Base-by-base conservation (phyloP, 1,139 yeast species). In the Zygosaccharomyces pseudobailii region DNA sequence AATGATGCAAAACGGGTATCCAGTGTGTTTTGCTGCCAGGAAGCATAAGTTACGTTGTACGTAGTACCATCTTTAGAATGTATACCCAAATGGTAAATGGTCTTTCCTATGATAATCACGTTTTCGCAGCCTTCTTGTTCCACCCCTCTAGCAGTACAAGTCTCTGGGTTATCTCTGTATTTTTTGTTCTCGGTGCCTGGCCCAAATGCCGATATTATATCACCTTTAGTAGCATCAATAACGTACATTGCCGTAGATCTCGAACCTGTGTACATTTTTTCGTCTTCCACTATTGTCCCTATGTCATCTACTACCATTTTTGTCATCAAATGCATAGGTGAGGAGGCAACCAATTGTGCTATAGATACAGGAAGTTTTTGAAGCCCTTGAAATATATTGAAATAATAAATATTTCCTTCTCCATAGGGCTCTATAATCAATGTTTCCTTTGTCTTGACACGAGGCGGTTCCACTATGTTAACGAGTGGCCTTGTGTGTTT, bases 401-500 rank as follows among this genome's bases (percentile, higher is more conserved):
- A 90, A 62, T 84, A 88, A 65, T 83, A 90, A n/a, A 92, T 71
- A 0, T 83, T 72, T 0, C 99, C 99, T 51, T 87, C 96, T 7
- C 82, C 84, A 55, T 77, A 79, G 0, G 98, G 98, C 58, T 92
- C 98, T 0, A 92, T 94, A 53, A 90, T 83, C 94, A 97, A 87
- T 7, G 59, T 59, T 42, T 59, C 66, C 35, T 59, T 62, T 4
- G 53, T 61, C 42, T 28, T 58, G 22, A 23, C 22, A 2, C 40
- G 47, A n/a, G 54, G 38, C 13, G 58, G 57, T 31, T 56, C 58
- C 20, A 57, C 51, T 10, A 62, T 55, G 43, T 62, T 49, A 7
- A 66, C 59, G 17, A 65, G 51, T 4, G 71, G 66, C 8, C 56
- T 58, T 40, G 52, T 43, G 20, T 48, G 50, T 9, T 48, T 65